Base-by-base conservation (phyloP, 148 eudicot genomes). In the Rheum nobile region DNA sequence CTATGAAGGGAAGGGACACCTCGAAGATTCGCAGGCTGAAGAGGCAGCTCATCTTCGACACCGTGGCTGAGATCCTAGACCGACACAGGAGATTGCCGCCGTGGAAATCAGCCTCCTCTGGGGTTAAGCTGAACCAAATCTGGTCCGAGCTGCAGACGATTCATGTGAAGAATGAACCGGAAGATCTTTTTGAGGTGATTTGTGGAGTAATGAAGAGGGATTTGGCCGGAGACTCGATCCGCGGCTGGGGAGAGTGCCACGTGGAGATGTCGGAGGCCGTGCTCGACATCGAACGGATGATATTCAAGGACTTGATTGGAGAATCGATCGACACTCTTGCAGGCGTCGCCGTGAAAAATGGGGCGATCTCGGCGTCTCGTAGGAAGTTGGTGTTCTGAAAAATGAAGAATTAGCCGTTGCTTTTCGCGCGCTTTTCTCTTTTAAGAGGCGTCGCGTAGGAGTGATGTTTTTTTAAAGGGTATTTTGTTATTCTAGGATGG, bases 281-380 rank as follows among this genome's bases (percentile, higher is more conserved):
- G 24, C 65, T 95, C 75, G 89, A 95, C 82, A 87, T 95, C 47
- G 99, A 95, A 75, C 81, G 97, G 76, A 52, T 88, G 65, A 83
- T 95, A 76, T 95, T 86, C 75, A 95, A 91, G 87, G 99, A 95
- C 74, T 76, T 95, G 48, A 81, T 95, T 5, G 82, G 87, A 2
- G 99, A 95, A 44, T 81, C 86, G 0, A 88, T 95, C 68, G 76
- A 81, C 9, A 91, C 85, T 76, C 83, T 91, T 5, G 91, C 87
- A 2, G 54, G 43, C 0, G 12, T 80, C 50, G 75, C 84, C 16
- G 79, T 81, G 6, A 46, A 80, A 77, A 80, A 73, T 21, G 48
- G 17, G 46, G 72, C 61, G 37, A 65, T 32, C 13, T 74, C 72
- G n/a, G 81, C 83, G 71, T 77, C 79, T 69, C 80, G 93, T 77